phyloP scores from a whole-genome alignment of 805 yeast genomes.

The Ogataea naganishii region DNA sequence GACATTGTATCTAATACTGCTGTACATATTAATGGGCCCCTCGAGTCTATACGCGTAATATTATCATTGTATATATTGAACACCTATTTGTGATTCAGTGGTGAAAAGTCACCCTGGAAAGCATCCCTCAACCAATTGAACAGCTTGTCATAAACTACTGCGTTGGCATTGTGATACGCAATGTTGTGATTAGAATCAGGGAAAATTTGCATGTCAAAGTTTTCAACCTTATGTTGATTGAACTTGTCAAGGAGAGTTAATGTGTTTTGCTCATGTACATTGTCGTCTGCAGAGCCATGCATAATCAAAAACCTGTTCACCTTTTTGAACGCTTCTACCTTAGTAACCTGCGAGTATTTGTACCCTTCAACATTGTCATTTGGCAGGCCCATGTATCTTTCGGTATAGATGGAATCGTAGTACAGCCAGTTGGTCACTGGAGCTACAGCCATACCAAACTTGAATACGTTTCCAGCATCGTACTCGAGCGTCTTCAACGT shows the following conservation, averaged over 20 bases:
- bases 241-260: slow-evolving; percentile 52
- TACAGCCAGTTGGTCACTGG: slow-evolving; percentile 76
- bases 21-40: too few relatives aligned
- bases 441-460: slow-evolving; percentile 75
- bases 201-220: slow-evolving; percentile 79
- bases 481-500: slow-evolving; percentile 66
- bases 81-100: too few relatives aligned
- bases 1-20: too few relatives aligned
- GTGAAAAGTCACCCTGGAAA: slow-evolving; percentile 25
- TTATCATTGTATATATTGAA: too few relatives aligned
- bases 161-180: slow-evolving; percentile 67
- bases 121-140: slow-evolving; percentile 61
- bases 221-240: slow-evolving; percentile 42
- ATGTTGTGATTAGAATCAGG: slow-evolving; percentile 94
- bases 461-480: slow-evolving; percentile 54
- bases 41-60: too few relatives aligned
- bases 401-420: slow-evolving; percentile 75
- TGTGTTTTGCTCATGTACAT: slow-evolving; percentile 72
- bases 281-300: slow-evolving; percentile 83
- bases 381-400: slow-evolving; percentile 62
- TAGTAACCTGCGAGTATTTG: slow-evolving; percentile 33
- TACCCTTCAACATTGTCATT: slow-evolving; percentile 41
- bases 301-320: slow-evolving; percentile 55
- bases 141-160: slow-evolving; percentile 63
- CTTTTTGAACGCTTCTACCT: slow-evolving; percentile 32